These are phyloP conservation scores for Tremella fuciformis DNA, from an alignment of 768 basidiomycete genomes.

Conservation along the genomic window DNA sequence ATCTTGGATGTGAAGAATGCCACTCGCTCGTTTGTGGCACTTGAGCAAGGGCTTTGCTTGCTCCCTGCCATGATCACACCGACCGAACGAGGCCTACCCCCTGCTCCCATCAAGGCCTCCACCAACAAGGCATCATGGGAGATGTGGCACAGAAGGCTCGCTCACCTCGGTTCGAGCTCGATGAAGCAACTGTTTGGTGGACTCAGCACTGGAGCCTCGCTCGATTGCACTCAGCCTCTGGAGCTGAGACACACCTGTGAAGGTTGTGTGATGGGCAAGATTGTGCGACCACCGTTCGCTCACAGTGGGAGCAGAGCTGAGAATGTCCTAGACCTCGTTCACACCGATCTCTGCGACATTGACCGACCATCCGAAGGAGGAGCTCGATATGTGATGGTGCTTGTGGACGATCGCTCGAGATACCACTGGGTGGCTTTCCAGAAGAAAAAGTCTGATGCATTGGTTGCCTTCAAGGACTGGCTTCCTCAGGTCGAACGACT, in stretches of 20 bases:
- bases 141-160: slow-evolving; percentile 7
- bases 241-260: background rate
- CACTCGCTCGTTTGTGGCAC: background rate
- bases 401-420: slow-evolving; percentile 11
- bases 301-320: slow-evolving; percentile 5
- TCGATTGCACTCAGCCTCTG: slow-evolving; percentile 5
- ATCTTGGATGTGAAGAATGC: slow-evolving; percentile 2
- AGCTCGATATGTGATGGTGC: slow-evolving; percentile 10
- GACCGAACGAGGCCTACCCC: background rate
- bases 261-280: slow-evolving; percentile 5
- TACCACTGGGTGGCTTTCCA: slow-evolving; percentile 7
- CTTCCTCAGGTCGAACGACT: slow-evolving; percentile 6
- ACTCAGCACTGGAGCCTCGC: slow-evolving; percentile 5
- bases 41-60: background rate
- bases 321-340: slow-evolving; percentile 7
- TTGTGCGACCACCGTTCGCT: slow-evolving; percentile 6
- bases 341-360: slow-evolving; percentile 9
- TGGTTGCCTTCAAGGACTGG: slow-evolving; percentile 13
- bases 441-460: slow-evolving; percentile 12
- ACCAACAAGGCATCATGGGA: slow-evolving; percentile 5
- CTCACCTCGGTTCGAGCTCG: slow-evolving; percentile 6
- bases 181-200: slow-evolving; percentile 8
- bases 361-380: slow-evolving; percentile 7
- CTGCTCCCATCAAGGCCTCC: slow-evolving; percentile 5
- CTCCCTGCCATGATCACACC: background rate